Percentiles rank a stretch among this genome's conserved stretches.
These are phyloP conservation scores for Scenedesmus sp. DNA, from an alignment of 163 green algal species.

Conservation along the genomic window DNA sequence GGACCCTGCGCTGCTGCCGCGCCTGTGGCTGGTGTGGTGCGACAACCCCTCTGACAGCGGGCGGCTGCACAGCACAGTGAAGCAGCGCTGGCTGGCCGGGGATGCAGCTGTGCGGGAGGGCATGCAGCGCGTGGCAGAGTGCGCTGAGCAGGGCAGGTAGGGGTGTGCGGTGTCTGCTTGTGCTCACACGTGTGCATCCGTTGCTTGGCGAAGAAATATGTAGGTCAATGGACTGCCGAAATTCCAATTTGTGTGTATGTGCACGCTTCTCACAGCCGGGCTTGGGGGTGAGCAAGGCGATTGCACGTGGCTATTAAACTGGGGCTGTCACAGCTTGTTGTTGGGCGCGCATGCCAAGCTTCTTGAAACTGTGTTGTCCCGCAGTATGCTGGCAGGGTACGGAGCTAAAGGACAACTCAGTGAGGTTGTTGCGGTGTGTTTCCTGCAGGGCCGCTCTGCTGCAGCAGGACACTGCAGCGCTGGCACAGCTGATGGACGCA, in stretches of 20 bases:
- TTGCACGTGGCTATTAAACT: too few species aligned
- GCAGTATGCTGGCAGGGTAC: not conserved
- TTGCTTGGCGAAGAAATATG: not conserved
- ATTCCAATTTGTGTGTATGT: too few species aligned
- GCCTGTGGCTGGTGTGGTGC: constrained; percentile 81
- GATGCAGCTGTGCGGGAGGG: constrained; percentile 57
- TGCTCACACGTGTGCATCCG: not conserved
- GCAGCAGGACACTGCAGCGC: constrained; percentile 37
- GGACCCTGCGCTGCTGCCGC: constrained; percentile 70
- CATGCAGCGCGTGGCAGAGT: constrained; percentile 74
- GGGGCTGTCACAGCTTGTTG: too few species aligned
- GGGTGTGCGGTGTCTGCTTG: not conserved
- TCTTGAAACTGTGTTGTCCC: too few species aligned
- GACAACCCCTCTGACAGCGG: constrained; percentile 85
- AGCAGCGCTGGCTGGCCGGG: constrained; percentile 65
- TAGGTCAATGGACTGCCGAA: too few species aligned
- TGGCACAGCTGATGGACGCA: constrained; percentile 73
- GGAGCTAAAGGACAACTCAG: not conserved
- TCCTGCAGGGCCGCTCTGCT: constrained; percentile 57
- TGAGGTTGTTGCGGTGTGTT: not conserved
- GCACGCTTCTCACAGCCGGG: too few species aligned
- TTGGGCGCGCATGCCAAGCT: too few species aligned
- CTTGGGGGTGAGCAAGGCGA: too few species aligned
- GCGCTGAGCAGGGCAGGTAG: constrained; percentile 68
- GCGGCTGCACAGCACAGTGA: constrained; percentile 79